Base-by-base conservation (phyloP, 192 early-diverging fungal species). In the Coemansia sp. region DNA sequence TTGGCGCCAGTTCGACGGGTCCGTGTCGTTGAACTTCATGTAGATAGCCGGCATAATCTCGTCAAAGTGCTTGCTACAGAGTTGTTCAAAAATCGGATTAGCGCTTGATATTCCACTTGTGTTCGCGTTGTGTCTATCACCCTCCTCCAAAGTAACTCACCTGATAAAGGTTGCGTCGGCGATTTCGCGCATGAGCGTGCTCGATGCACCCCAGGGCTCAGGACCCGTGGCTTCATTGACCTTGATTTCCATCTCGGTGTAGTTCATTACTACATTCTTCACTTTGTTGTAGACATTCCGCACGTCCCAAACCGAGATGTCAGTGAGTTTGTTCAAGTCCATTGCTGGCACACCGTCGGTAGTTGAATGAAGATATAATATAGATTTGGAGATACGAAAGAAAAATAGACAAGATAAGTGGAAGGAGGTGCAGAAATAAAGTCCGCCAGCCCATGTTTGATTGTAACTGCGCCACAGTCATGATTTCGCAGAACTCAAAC, bases 11-110 rank as follows among this genome's bases (percentile, higher is more conserved):
- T 92, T 90, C 19, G 86, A 75, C 0, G 91, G 87, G 62, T 91
- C 87, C 46, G 90, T 91, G 69, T 99, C 95, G 51, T 91, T 87
- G 70, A 97, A 89, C 21, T 90, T 88, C 65, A 91, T 86, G 76
- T 94, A 98, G 53, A 98, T 90, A 32, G 91, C 92, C 1, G 94
- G 87, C 94, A 99, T 96, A 66, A 98, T 94, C 73, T 99, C 97
- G 67, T 93, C 92, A 73, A 97, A 96, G 69, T 92, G 84, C 85
- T 92, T 90, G 66, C 94, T 95, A 75, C 61, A 29, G 1, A 4
- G 11, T 15, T 10, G 11, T 15, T 10, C 41, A 14, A 14, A 14
- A 15, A 42, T 12, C 19, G 23, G 12, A 4, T 41, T 38, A 36
- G 62, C 17, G 11, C 10, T 38, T 38, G 9, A 2, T 51, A 7